Conservation (phyloP, 192 early-diverging fungal species). For the Entomortierella lignicola region DNA sequence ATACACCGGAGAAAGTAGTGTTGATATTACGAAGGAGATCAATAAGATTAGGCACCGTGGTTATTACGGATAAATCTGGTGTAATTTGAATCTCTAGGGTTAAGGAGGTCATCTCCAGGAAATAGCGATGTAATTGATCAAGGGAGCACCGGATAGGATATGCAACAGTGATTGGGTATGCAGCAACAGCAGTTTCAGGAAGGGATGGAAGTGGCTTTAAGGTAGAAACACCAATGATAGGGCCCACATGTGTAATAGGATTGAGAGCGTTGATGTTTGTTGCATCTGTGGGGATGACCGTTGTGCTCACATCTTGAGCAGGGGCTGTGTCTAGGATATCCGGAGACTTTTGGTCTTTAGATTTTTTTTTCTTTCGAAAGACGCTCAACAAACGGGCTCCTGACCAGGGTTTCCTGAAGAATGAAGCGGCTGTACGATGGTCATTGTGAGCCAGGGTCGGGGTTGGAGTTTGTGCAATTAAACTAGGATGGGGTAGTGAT, state of each 20-base stretch:
- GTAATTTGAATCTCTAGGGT: constrained; percentile 42
- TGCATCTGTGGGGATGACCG: not conserved
- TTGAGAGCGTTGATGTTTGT: not conserved
- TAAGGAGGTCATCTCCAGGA: constrained; percentile 35
- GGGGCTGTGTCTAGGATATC: not conserved
- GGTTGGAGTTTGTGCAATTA: not conserved
- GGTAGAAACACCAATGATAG: not conserved
- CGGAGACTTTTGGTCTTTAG: constrained; percentile 2
- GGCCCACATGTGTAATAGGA: not conserved
- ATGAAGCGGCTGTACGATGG: constrained; percentile 2
- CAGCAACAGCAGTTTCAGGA: constrained; percentile 35
- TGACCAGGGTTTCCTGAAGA: constrained; percentile 22
- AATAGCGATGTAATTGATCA: constrained; percentile 33
- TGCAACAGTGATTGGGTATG: constrained; percentile 39
- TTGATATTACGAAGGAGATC: constrained; percentile 41
- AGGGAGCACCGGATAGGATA: constrained; percentile 47
- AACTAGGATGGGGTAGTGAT: not conserved
- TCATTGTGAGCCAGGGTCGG: constrained; percentile 18
- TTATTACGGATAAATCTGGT: constrained; percentile 15
- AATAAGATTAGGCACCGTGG: constrained; percentile 29
- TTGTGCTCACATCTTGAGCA: not conserved
- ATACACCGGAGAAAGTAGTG: constrained; percentile 44
- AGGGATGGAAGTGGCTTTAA: constrained; percentile 38
- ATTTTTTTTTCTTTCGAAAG: constrained; percentile 11
- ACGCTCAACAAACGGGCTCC: constrained; percentile 34